These are phyloP conservation scores for Pleurotus platypus DNA, from an alignment of 768 basidiomycete species.

Conservation along the genomic window DNA sequence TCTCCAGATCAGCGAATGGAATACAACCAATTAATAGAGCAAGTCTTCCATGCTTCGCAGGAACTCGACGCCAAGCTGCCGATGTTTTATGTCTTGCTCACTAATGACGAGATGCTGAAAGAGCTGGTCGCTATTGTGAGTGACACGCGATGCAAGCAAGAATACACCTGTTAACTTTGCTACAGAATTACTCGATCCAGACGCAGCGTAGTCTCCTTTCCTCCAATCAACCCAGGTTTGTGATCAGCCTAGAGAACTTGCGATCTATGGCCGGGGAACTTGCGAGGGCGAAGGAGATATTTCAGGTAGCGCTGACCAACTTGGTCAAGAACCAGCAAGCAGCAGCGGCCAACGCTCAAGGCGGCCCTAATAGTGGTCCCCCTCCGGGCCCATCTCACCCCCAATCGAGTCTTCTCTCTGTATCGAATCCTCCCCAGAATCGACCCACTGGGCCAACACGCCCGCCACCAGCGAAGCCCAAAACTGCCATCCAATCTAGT, in stretches of 20 bases:
- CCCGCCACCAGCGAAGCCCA: constrained; percentile 24
- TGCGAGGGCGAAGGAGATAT: constrained; percentile 2
- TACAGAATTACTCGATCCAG: constrained; percentile 22
- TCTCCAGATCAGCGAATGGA: constrained; percentile 52
- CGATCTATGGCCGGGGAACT: constrained; percentile 4
- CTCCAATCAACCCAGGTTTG: constrained; percentile 15
- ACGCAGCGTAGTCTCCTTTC: constrained; percentile 20
- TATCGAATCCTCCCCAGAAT: constrained; percentile 10
- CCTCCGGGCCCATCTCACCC: constrained; percentile 14
- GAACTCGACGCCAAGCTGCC: constrained; percentile 53
- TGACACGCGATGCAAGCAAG: constrained; percentile 2
- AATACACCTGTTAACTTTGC: background rate
- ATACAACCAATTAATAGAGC: constrained; percentile 48
- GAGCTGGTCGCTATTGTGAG: constrained; percentile 55
- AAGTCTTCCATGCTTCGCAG: constrained; percentile 35
- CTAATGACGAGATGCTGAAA: constrained; percentile 44
- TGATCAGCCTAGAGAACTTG: constrained; percentile 7
- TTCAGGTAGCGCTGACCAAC: background rate
- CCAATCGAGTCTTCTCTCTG: constrained; percentile 10
- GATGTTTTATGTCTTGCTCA: constrained; percentile 41
- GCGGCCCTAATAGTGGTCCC: background rate
- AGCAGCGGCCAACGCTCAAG: background rate
- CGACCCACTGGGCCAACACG: constrained; percentile 14
- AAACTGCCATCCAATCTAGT: constrained; percentile 16
- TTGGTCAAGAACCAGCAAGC: background rate